Percentiles rank a stretch among this genome's conserved stretches.
These are phyloP conservation scores for Russula virescens DNA, from an alignment of 768 basidiomycete species.

Conservation along the genomic window DNA sequence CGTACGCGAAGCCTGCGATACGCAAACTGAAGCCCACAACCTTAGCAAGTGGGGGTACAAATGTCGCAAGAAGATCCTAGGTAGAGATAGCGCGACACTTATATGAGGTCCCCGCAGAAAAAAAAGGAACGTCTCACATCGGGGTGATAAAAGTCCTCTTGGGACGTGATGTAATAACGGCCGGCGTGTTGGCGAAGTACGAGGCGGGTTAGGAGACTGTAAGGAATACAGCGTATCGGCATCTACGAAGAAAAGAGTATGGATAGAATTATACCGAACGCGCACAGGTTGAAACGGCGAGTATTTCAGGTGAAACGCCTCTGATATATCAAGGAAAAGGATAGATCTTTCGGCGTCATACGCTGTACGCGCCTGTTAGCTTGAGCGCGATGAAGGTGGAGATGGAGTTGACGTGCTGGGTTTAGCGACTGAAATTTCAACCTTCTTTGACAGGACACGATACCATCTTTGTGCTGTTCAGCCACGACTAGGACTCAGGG, in stretches of 20 bases:
- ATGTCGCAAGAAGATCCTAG: conserved; percentile 41
- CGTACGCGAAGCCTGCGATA: conserved; percentile 22
- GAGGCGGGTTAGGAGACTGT: conserved; percentile 37
- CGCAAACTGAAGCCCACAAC: conserved; percentile 32
- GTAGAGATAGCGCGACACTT: conserved; percentile 8
- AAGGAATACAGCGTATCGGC: background rate
- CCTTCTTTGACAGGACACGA: background rate
- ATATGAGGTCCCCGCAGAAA: background rate
- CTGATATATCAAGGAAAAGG: conserved; percentile 47
- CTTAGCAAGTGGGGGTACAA: conserved; percentile 40
- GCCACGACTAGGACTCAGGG: background rate
- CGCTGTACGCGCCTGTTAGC: conserved; percentile 31
- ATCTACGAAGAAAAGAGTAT: background rate
- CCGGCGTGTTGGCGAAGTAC: conserved; percentile 39
- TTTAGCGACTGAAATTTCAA: background rate
- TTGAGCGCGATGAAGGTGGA: background rate
- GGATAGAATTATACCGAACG: conserved; percentile 39
- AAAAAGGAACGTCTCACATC: conserved; percentile 33
- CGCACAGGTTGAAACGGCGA: conserved; percentile 41
- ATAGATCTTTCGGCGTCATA: conserved; percentile 41
- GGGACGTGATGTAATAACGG: conserved; percentile 39
- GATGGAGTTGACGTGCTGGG: background rate
- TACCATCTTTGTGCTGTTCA: conserved; percentile 2
- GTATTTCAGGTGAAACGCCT: conserved; percentile 49
- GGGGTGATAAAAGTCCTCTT: conserved; percentile 51